phyloP scores from a whole-genome alignment of 805 yeast species.

The Yamadazyma kitorensis region DNA sequence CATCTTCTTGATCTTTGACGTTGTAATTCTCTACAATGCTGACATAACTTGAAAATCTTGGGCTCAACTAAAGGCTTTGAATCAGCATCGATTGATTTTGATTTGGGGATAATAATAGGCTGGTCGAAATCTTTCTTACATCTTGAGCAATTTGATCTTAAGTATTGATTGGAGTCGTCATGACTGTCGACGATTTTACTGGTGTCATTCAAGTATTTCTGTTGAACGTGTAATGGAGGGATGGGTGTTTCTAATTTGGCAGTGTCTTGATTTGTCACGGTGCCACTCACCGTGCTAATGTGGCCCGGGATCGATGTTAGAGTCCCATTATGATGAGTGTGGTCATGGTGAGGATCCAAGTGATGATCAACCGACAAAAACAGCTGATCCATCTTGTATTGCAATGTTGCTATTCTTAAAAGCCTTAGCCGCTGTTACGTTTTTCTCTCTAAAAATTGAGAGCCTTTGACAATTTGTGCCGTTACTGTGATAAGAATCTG shows the following conservation, averaged over 20 bases:
- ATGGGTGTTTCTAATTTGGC: constrained; percentile 28
- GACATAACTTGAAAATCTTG: constrained; percentile 53
- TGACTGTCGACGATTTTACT: constrained; percentile 8
- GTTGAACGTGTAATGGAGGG: constrained; percentile 44
- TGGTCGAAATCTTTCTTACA: constrained; percentile 61
- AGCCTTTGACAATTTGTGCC: too few relatives aligned
- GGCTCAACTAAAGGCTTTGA: constrained; percentile 33
- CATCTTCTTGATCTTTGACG: constrained; percentile 61
- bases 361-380: constrained; percentile 14
- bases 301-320: not conserved
- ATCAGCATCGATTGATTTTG: constrained; percentile 17
- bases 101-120: constrained; percentile 32
- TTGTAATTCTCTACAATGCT: constrained; percentile 63
- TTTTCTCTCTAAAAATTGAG: too few relatives aligned
- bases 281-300: too few relatives aligned
- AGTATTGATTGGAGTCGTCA: constrained; percentile 20
- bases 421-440: too few relatives aligned
- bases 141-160: constrained; percentile 46
- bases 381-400: constrained; percentile 13
- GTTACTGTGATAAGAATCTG: too few relatives aligned
- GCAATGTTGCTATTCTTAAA: too few relatives aligned
- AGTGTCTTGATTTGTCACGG: constrained; percentile 1
- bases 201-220: constrained; percentile 28
- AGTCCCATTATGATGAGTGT: not conserved
- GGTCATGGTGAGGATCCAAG: constrained; percentile 6